Evolutionary conservation across 768 basidiomycete genomes (phyloP), one percentile per base, ranked within the genome.

Genomic region (Hortiboletus flavorubellus): DNA sequence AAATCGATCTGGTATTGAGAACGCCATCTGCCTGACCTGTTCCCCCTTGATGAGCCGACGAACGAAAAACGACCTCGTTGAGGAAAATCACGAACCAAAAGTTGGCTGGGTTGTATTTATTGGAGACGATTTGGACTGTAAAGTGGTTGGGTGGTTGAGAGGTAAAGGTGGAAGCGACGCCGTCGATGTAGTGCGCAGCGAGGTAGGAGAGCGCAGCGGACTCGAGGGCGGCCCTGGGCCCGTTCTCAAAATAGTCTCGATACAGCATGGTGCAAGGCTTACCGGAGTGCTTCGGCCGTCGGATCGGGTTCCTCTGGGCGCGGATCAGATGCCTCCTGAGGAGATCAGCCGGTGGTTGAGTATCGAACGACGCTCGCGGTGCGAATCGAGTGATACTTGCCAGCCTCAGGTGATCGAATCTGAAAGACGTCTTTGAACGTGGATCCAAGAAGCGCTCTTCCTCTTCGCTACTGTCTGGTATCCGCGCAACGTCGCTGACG

Each of bases 11-110:
- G 68, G 69, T 97, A 98, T 60, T 87, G 80, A 7, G 93, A 94
- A 38, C 95, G 83, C 96, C 96, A 98, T 68, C 94, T 79, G 34
- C 96, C 96, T 30, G 94, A 89, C 94, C 95, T 96, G 49, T 2
- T 26, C 37, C 30, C 38, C 23, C 3, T 51, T 8, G 39, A 14
- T 58, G 33, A 54, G 40, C 26, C 33, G 14, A 47, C 23, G 8
- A 1, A 26, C 26, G 26, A 26, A 4, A 26, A 35, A 11, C 8
- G 29, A 35, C 0, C 4, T 18, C 7, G 5, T 31, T 6, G 54
- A 42, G 40, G 26, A 34, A 5, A 26, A 43, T 4, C n/a, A 54
- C 59, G 49, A 53, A 94, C 96, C 96, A 98, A 74, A 81, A 98
- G 71, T 98, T 98, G 21, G 82, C 73, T 0, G 92, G 89, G 66